Conservation (phyloP, 2,329 filamentous ascomycete species). For the Fusarium sp. region DNA sequence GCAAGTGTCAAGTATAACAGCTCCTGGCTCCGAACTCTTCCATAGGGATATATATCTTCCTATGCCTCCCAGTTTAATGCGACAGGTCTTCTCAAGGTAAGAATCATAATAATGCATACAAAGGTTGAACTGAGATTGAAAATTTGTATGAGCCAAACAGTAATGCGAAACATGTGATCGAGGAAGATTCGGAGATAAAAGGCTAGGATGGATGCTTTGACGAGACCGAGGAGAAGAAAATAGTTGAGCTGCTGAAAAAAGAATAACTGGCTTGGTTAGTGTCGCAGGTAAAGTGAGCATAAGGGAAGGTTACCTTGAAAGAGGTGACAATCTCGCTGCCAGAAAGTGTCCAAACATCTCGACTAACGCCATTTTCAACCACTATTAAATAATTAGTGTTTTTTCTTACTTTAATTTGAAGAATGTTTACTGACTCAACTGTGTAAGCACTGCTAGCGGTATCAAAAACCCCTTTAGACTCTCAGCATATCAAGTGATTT, state of each 20-base stretch:
- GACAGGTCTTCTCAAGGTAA: background rate
- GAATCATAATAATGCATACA: background rate
- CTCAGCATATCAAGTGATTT: too few relatives aligned
- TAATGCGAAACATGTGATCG: background rate
- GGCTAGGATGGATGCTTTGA: background rate
- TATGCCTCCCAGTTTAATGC: background rate
- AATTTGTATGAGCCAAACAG: background rate
- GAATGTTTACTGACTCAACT: background rate
- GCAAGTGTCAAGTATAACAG: background rate
- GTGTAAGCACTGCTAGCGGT: background rate
- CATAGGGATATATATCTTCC: rapidly evolving
- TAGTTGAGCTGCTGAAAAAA: background rate
- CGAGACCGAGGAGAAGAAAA: background rate
- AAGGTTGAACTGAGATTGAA: background rate
- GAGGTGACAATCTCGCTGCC: background rate
- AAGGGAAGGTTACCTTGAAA: background rate
- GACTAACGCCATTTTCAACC: background rate
- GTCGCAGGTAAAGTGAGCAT: rapidly evolving
- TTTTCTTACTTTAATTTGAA: too few relatives aligned
- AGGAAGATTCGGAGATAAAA: background rate
- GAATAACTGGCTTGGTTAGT: background rate
- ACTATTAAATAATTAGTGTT: background rate
- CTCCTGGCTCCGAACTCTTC: background rate
- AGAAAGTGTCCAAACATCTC: background rate
- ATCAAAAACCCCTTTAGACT: background rate